Evolutionary conservation across 1,284 basidiomycete genomes (phyloP).

Genomic region (Malassezia furfur): DNA sequence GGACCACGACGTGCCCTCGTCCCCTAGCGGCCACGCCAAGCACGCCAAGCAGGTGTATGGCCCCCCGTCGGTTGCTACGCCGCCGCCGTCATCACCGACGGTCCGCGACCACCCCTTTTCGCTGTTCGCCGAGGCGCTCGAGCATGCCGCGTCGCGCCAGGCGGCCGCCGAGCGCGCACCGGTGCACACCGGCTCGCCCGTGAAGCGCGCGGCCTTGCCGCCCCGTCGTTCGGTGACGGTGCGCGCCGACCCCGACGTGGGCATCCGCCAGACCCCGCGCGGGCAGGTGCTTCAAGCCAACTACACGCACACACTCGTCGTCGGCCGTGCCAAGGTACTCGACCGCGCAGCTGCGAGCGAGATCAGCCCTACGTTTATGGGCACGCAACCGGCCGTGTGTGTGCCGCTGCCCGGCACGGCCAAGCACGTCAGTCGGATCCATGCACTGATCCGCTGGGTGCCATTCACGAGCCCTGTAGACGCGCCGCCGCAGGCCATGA

Average conservation of each 20-base stretch:
- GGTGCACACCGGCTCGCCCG: neutral
- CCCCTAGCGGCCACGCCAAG: neutral
- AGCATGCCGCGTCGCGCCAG: neutral
- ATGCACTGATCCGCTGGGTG: conserved; percentile 44
- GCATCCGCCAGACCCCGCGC: neutral
- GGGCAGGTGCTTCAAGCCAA: neutral
- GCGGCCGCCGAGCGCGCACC: neutral
- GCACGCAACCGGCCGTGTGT: conserved; percentile 24
- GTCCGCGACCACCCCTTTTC: neutral
- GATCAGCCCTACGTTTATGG: conserved; percentile 12
- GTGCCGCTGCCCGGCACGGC: conserved; percentile 35
- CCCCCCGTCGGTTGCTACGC: neutral
- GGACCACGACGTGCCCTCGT: conserved; percentile 8
- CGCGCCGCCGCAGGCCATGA: conserved; percentile 3
- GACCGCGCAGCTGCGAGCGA: neutral
- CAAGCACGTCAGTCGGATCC: conserved; percentile 38
- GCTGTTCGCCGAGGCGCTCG: conserved; percentile 1
- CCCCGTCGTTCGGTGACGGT: neutral
- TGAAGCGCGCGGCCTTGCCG: neutral
- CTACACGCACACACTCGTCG: conserved; percentile 10
- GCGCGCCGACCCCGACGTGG: neutral
- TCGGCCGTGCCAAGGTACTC: conserved; percentile 10
- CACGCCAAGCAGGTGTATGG: neutral
- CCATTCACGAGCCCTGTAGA: conserved; percentile 22
- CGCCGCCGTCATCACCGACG: conserved; percentile 10